phyloP scores from a whole-genome alignment of 2,329 filamentous ascomycete species.

The Pseudocercospora fijiensis region DNA sequence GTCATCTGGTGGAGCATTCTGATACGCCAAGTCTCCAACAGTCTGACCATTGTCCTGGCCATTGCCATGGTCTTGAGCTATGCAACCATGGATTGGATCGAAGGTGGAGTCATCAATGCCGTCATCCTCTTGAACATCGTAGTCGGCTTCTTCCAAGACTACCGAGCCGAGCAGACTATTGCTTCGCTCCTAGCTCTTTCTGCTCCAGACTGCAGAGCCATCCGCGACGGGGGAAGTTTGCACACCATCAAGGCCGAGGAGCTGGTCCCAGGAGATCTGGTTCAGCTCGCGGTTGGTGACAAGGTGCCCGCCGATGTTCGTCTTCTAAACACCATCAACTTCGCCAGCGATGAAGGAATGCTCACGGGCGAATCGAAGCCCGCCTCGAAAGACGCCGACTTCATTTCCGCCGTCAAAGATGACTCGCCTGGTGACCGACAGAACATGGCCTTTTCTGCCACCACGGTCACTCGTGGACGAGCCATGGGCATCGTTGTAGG shows the following conservation, averaged over 20 bases:
- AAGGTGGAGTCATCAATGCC: slow-evolving; percentile 48
- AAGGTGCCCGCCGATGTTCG: slow-evolving; percentile 67
- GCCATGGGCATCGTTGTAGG: slow-evolving; percentile 58
- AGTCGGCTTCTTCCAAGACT: slow-evolving; percentile 58
- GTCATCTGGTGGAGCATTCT: slow-evolving; percentile 37
- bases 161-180: slow-evolving; percentile 60
- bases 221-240: slow-evolving; percentile 55
- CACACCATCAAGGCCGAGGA: slow-evolving; percentile 55
- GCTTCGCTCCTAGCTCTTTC: slow-evolving; percentile 56
- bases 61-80: slow-evolving; percentile 60
- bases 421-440: slow-evolving; percentile 61
- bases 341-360: slow-evolving; percentile 71
- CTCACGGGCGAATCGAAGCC: slow-evolving; percentile 68
- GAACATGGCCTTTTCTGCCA: slow-evolving; percentile 65
- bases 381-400: slow-evolving; percentile 34
- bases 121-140: slow-evolving; percentile 48
- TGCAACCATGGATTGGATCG: slow-evolving; percentile 50
- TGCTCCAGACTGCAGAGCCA: slow-evolving; percentile 56
- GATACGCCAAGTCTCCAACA: slow-evolving; percentile 41
- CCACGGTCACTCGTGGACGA: slow-evolving; percentile 62
- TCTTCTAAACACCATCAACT: slow-evolving; percentile 65
- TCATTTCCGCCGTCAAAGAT: slow-evolving; percentile 38
- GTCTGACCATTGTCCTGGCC: slow-evolving; percentile 49
- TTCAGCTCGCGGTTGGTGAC: slow-evolving; percentile 63
- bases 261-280: slow-evolving; percentile 66